Conservation (phyloP, 2,329 filamentous ascomycete genomes). For the Trichoderma gracile region DNA sequence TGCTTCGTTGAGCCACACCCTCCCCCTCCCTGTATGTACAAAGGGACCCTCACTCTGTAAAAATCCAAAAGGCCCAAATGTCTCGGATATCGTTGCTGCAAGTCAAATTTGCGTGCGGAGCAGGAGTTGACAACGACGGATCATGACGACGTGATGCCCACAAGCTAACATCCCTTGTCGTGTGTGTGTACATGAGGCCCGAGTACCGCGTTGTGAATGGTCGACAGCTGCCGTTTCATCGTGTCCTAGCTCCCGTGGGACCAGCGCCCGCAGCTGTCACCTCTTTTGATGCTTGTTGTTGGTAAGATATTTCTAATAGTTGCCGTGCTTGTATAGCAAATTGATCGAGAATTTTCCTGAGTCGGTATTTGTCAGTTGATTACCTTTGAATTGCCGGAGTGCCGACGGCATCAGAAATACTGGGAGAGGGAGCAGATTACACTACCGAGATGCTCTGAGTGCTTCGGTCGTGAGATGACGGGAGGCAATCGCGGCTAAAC, state of each 20-base stretch:
- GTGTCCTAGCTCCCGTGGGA: conserved; percentile 8
- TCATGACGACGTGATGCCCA: conserved; percentile 15
- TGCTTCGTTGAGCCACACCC: background rate
- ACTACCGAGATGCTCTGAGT: background rate
- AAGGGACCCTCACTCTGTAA: background rate
- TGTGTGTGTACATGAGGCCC: too few species aligned
- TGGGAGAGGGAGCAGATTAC: background rate
- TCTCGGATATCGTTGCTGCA: conserved; percentile 15
- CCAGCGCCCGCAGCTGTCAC: background rate
- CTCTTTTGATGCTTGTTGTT: background rate
- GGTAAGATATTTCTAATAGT: too few species aligned
- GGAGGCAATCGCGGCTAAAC: conserved; percentile 16
- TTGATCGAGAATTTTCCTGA: too few species aligned
- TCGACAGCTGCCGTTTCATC: conserved; percentile 9
- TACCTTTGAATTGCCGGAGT: background rate
- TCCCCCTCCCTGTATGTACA: background rate
- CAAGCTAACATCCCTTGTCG: background rate
- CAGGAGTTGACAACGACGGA: conserved; percentile 14
- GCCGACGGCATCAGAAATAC: background rate
- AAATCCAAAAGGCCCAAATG: background rate
- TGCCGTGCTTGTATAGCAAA: too few species aligned
- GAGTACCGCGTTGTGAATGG: background rate
- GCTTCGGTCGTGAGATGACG: conserved; percentile 12
- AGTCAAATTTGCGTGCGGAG: conserved; percentile 15
- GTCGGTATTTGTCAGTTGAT: conserved; percentile 5